Conservation (phyloP, 208 protist species). For the Wallacemonas collosoma region DNA sequence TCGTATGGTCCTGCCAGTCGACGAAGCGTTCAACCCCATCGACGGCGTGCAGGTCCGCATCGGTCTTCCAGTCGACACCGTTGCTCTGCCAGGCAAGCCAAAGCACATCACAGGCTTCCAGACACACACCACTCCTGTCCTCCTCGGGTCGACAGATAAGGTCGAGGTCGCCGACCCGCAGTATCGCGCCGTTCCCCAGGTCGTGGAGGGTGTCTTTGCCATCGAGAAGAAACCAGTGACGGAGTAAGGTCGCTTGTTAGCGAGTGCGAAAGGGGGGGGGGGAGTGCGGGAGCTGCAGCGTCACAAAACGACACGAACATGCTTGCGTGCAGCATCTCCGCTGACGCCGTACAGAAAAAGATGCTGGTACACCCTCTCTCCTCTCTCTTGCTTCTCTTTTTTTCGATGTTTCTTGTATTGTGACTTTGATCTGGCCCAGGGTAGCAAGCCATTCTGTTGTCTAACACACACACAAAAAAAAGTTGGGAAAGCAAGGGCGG, state of each 20-base stretch:
- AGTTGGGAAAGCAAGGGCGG: too few species aligned
- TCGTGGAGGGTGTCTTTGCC: conserved; percentile 89
- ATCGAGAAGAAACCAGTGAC: conserved; percentile 68
- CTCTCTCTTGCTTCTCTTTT: too few species aligned
- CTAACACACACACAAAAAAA: background rate
- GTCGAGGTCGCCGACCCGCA: conserved; percentile 97
- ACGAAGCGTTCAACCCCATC: conserved; percentile 94
- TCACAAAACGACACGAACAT: too few species aligned
- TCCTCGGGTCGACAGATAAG: conserved; percentile 96
- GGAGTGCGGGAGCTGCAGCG: too few species aligned
- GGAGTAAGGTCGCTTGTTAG: conserved; percentile 12
- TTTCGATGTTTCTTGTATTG: too few species aligned
- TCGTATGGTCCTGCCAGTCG: conserved; percentile 97
- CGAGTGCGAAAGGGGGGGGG: too few species aligned
- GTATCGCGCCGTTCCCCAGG: conserved; percentile 70
- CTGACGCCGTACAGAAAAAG: too few species aligned
- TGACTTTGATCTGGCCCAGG: too few species aligned
- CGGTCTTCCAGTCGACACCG: conserved; percentile 94
- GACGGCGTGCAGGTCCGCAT: conserved; percentile 92
- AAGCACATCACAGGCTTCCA: conserved; percentile 99
- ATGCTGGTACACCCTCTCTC: too few species aligned
- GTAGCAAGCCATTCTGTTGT: too few species aligned
- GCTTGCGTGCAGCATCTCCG: too few species aligned
- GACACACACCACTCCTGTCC: conserved; percentile 98
- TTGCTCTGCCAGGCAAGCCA: conserved; percentile 97